Conservation (phyloP, 1,284 basidiomycete species). For the Coriolopsis trogii region DNA sequence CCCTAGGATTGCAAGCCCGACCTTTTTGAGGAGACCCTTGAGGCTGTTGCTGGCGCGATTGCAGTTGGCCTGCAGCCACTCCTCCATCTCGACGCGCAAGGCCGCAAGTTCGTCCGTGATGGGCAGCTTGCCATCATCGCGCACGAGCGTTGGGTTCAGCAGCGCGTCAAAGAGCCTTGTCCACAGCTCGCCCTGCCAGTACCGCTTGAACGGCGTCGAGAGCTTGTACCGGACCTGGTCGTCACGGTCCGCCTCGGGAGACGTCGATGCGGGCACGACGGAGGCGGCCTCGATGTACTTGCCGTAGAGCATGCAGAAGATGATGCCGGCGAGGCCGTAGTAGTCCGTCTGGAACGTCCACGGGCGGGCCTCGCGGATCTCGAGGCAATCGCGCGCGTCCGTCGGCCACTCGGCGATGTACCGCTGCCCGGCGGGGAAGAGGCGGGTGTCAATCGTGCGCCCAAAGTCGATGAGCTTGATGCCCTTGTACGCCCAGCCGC, state of each 20-base stretch:
- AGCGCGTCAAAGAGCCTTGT: constrained; percentile 82
- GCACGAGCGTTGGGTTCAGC: constrained; percentile 74
- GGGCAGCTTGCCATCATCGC: constrained; percentile 63
- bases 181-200: constrained; percentile 95
- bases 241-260: constrained; percentile 38
- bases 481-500: constrained; percentile 89
- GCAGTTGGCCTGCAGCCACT: constrained; percentile 81
- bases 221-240: constrained; percentile 59
- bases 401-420: constrained; percentile 90
- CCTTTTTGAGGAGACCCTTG: constrained; percentile 82
- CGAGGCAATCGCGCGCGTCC: constrained; percentile 87
- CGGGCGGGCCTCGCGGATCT: constrained; percentile 80
- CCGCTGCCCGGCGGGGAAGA: constrained; percentile 78
- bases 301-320: constrained; percentile 96
- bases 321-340: constrained; percentile 89
- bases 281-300: constrained; percentile 86
- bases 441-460: constrained; percentile 83
- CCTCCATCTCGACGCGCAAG: constrained; percentile 83
- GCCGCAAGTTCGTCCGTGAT: constrained; percentile 67
- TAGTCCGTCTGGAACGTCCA: constrained; percentile 98
- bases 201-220: constrained; percentile 83
- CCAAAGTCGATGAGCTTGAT: constrained; percentile 97
- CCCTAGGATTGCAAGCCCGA: constrained; percentile 49
- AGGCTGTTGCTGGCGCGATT: constrained; percentile 87
- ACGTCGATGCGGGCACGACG: constrained; percentile 41